Evolutionary conservation across 768 basidiomycete species (phyloP).

Genomic region (Calocybe cyanea): DNA sequence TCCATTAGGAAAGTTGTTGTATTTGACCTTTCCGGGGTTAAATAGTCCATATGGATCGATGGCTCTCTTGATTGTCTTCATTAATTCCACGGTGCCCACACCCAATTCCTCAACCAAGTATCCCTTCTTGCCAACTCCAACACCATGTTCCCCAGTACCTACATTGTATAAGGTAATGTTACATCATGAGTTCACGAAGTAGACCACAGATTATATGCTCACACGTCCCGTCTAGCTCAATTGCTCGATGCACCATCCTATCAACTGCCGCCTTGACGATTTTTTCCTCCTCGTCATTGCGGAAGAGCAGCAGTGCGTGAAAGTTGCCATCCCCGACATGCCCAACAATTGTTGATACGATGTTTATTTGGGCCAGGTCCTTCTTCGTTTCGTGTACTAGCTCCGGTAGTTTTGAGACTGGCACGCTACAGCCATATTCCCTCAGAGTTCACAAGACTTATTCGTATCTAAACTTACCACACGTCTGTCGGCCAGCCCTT

Average conservation of each 20-base stretch:
- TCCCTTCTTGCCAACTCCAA: slow-evolving; percentile 80
- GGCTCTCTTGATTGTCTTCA: slow-evolving; percentile 76
- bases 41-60: slow-evolving; percentile 75
- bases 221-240: slow-evolving; percentile 75
- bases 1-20: not conserved
- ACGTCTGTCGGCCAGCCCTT: slow-evolving; percentile 75
- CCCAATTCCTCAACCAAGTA: slow-evolving; percentile 84
- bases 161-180: not conserved
- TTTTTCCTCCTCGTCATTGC: slow-evolving; percentile 48
- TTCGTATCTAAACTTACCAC: slow-evolving; percentile 38
- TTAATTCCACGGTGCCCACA: slow-evolving; percentile 73
- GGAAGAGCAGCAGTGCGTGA: slow-evolving; percentile 52
- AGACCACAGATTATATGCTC: slow-evolving; percentile 15
- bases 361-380: slow-evolving; percentile 53
- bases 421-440: slow-evolving; percentile 36
- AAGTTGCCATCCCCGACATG: slow-evolving; percentile 72
- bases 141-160: slow-evolving; percentile 85
- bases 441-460: not conserved
- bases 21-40: slow-evolving; percentile 76
- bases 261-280: slow-evolving; percentile 43
- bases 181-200: not conserved
- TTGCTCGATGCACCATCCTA: slow-evolving; percentile 64
- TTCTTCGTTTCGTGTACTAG: slow-evolving; percentile 67
- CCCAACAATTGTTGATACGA: slow-evolving; percentile 66
- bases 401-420: slow-evolving; percentile 60